Percentiles rank a stretch among this genome's conserved stretches.
phyloP scores from a whole-genome alignment of 169 alveolate genomes.

The Plasmodium fragile region DNA sequence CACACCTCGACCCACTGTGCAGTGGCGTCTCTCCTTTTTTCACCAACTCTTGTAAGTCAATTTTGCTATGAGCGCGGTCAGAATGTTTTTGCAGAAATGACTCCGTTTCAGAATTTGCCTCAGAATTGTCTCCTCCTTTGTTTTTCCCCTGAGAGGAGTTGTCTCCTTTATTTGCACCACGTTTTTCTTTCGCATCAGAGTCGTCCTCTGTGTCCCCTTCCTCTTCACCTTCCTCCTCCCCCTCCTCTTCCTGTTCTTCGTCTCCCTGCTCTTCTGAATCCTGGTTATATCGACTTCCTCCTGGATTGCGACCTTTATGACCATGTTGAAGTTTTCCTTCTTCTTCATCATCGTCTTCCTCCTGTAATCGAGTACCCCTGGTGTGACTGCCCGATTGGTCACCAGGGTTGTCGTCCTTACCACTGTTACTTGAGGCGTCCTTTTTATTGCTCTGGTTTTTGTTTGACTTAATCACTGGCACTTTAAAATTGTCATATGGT shows the following conservation, averaged over 20 bases:
- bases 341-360: neutral
- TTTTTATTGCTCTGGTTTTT: neutral
- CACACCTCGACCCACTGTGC: too few species aligned
- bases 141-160: neutral
- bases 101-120: neutral
- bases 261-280: neutral
- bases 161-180: neutral
- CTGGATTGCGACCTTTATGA: neutral
- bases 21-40: neutral
- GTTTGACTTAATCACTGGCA: slow-evolving; percentile 40
- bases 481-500: slow-evolving; percentile 24
- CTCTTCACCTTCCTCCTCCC: slow-evolving; percentile 9
- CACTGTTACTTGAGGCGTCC: neutral
- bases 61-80: neutral
- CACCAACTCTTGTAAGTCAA: neutral
- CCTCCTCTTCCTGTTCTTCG: neutral
- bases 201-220: neutral
- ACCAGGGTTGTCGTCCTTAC: neutral
- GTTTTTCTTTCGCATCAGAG: neutral
- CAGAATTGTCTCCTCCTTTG: neutral
- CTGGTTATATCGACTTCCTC: neutral
- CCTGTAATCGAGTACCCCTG: neutral
- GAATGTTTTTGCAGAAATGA: slow-evolving; percentile 24
- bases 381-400: neutral
- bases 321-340: neutral